A percentile compares a stretch with the other conserved stretches of the same genome.
phyloP scores from a whole-genome alignment of 2,329 filamentous ascomycete species.

The Fusarium heterosporum region DNA sequence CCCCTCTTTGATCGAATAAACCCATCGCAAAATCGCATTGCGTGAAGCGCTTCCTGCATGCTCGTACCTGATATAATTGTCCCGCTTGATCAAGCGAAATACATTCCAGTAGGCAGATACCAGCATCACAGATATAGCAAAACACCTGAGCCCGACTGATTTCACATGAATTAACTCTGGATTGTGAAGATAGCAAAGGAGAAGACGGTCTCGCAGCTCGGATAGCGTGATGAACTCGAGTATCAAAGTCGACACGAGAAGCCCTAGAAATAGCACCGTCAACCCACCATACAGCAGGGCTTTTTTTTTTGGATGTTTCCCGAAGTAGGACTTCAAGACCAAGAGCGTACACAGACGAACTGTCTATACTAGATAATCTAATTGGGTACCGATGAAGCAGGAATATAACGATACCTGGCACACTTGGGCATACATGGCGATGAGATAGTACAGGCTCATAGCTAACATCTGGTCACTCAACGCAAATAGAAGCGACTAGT shows the following conservation, averaged over 20 bases:
- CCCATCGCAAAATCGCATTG: slow-evolving; percentile 1
- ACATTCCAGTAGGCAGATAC: slow-evolving; percentile 28
- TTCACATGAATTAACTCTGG: not conserved
- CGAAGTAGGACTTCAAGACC: slow-evolving; percentile 30
- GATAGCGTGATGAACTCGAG: slow-evolving; percentile 15
- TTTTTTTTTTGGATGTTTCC: slow-evolving; percentile 18
- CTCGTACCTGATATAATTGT: not conserved
- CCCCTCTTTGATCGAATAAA: slow-evolving; percentile 1
- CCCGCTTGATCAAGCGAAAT: slow-evolving; percentile 17
- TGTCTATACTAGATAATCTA: slow-evolving; percentile 15
- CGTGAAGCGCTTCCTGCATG: slow-evolving; percentile 1
- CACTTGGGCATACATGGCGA: slow-evolving; percentile 30
- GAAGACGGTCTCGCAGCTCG: slow-evolving; percentile 14
- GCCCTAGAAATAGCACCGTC: slow-evolving; percentile 26
- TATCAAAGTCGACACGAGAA: slow-evolving; percentile 8
- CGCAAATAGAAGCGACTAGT: slow-evolving; percentile 26
- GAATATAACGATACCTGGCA: slow-evolving; percentile 15
- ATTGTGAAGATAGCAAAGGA: slow-evolving; percentile 20
- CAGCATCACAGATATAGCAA: slow-evolving; percentile 13
- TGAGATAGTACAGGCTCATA: slow-evolving; percentile 22
- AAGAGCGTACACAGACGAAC: slow-evolving; percentile 21
- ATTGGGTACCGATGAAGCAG: slow-evolving; percentile 12
- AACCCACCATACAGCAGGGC: slow-evolving; percentile 15
- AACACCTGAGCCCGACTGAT: not conserved
- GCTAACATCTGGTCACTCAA: slow-evolving; percentile 36